Evolutionary conservation across 768 basidiomycete genomes (phyloP).

Genomic region (Zangia roseola): DNA sequence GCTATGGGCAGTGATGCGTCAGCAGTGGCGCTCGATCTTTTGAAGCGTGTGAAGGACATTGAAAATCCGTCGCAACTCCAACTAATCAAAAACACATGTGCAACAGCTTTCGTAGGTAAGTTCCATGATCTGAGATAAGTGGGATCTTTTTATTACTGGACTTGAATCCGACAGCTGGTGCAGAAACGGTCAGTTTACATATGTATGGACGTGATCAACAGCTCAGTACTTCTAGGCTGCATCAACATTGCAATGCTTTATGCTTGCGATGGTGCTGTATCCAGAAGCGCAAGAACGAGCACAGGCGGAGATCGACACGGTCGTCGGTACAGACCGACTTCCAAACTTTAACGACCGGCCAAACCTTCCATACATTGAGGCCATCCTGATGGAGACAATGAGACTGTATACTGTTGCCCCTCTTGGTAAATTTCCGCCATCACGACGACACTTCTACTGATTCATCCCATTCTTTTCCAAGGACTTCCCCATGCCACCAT

Average conservation of each 20-base stretch:
- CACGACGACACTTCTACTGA: neutral
- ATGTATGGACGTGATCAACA: neutral
- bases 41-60: neutral
- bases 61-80: conserved; percentile 12
- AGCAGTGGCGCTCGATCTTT: conserved; percentile 13
- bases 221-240: conserved; percentile 17
- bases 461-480: neutral
- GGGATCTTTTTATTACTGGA: neutral
- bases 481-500: conserved; percentile 3
- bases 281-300: conserved; percentile 30
- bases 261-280: conserved; percentile 36
- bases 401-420: conserved; percentile 26
- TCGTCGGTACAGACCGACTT: conserved; percentile 29
- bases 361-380: conserved; percentile 29
- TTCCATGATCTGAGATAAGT: neutral
- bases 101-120: conserved; percentile 20
- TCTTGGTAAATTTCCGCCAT: conserved; percentile 15
- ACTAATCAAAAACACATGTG: conserved; percentile 9
- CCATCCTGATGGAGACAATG: conserved; percentile 30
- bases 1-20: conserved; percentile 6
- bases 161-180: conserved; percentile 13
- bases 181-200: conserved; percentile 15
- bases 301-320: conserved; percentile 25
- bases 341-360: conserved; percentile 26
- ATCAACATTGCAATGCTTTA: conserved; percentile 28